These are phyloP conservation scores for Alloteropsis angusta DNA, from an alignment of 202 grass and related monocot genomes.

Conservation along the genomic window DNA sequence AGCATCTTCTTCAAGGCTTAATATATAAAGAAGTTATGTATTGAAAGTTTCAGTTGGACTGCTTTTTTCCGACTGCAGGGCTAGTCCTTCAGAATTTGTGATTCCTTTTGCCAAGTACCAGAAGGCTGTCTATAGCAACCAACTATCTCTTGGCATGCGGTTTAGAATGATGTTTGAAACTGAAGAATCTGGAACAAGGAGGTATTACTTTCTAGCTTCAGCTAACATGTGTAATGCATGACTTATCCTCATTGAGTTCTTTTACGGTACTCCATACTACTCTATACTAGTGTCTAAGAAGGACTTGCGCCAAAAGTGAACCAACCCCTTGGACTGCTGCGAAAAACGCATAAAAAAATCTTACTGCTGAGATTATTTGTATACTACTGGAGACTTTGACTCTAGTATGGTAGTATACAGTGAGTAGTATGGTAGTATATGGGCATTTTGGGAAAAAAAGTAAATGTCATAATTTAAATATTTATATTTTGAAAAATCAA, in stretches of 20 bases:
- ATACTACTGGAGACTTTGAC: no score
- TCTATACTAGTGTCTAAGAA: no score
- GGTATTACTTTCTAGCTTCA: slow-evolving; percentile 45
- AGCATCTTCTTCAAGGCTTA: slow-evolving; percentile 20
- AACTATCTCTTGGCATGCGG: slow-evolving; percentile 81
- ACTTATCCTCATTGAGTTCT: not conserved
- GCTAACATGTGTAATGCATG: slow-evolving; percentile 17
- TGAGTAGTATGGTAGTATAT: no score
- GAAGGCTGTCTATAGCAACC: slow-evolving; percentile 81
- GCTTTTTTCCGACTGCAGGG: slow-evolving; percentile 63
- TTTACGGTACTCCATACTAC: no score
- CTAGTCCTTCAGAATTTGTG: slow-evolving; percentile 86
- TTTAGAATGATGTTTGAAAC: slow-evolving; percentile 94
- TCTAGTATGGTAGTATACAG: no score
- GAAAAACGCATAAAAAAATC: no score
- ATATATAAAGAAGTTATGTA: not conserved
- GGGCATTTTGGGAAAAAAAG: no score
- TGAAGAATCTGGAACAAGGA: slow-evolving; percentile 76
- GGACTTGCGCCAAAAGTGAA: no score
- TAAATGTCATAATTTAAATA: no score
- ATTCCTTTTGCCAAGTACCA: slow-evolving; percentile 81
- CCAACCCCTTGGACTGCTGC: no score
- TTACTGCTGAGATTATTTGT: no score
- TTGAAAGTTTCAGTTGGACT: not conserved
- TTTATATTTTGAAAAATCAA: not conserved